Conservation (phyloP, 2,329 filamentous ascomycete species). For the Sarocladium kiliense region DNA sequence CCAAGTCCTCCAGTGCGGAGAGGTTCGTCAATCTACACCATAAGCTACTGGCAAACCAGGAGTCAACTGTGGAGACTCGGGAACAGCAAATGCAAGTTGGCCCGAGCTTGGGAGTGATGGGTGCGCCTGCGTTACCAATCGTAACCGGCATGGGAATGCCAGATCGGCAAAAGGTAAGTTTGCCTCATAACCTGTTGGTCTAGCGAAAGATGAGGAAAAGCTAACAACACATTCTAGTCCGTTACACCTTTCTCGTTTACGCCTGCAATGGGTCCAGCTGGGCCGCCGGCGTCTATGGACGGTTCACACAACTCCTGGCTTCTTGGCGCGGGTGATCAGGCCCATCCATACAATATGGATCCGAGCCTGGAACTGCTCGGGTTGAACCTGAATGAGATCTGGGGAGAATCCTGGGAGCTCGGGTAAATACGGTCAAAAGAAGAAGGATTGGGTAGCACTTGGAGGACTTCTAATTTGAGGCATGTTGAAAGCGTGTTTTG, state of each 20-base stretch:
- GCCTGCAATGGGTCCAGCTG: slow-evolving; percentile 26
- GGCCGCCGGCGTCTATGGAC: slow-evolving; percentile 21
- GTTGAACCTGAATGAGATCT: slow-evolving; percentile 50
- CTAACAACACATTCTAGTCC: slow-evolving; percentile 24
- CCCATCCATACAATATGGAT: slow-evolving; percentile 43
- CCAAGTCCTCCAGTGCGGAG: slow-evolving; percentile 55
- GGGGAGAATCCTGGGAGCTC: slow-evolving; percentile 45
- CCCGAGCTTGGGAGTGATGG: slow-evolving; percentile 6
- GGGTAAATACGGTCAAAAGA: slow-evolving; percentile 20
- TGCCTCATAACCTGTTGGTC: not conserved
- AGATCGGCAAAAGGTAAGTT: slow-evolving; percentile 32
- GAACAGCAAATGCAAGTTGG: not conserved
- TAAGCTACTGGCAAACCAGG: slow-evolving; percentile 50
- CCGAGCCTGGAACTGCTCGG: slow-evolving; percentile 49
- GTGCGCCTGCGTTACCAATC: slow-evolving; percentile 10
- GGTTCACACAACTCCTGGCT: slow-evolving; percentile 28
- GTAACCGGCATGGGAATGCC: slow-evolving; percentile 27
- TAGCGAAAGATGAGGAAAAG: not conserved
- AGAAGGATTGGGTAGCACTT: not conserved
- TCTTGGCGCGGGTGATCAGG: slow-evolving; percentile 22
- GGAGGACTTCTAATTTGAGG: too few species aligned
- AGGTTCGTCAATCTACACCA: slow-evolving; percentile 55
- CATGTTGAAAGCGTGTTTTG: slow-evolving; percentile 1
- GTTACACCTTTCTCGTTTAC: slow-evolving; percentile 36
- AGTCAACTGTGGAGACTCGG: slow-evolving; percentile 27